Conservation (phyloP, 306 rosid species). For the Lithocarpus polystachyus region DNA sequence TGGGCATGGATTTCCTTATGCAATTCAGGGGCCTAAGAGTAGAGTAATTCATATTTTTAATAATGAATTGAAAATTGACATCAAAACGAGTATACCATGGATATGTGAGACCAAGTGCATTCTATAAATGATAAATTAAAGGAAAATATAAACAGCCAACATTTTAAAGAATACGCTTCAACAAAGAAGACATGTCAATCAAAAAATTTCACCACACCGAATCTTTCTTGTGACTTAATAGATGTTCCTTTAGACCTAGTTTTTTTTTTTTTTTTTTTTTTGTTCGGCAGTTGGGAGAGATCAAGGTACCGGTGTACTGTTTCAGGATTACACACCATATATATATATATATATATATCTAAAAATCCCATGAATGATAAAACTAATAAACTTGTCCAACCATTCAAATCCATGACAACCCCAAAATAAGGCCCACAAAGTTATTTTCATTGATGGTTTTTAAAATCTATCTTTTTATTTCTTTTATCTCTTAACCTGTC, state of each 20-base stretch:
- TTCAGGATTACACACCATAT: too few species aligned
- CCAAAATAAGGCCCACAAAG: too few species aligned
- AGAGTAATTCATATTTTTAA: constrained; percentile 9
- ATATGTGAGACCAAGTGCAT: background rate
- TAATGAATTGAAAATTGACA: background rate
- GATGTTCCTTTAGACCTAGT: background rate
- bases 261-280: background rate
- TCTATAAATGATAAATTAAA: background rate
- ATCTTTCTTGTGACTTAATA: background rate
- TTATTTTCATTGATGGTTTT: too few species aligned
- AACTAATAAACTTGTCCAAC: too few species aligned
- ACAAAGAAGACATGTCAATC: background rate
- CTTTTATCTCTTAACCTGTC: too few species aligned
- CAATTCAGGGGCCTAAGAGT: constrained; percentile 64
- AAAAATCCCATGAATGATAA: too few species aligned
- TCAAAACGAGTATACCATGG: background rate
- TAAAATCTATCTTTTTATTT: too few species aligned
- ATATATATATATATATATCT: too few species aligned
- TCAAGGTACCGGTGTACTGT: too few species aligned
- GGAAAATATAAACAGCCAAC: background rate
- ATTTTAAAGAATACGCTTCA: background rate
- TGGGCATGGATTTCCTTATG: constrained; percentile 61
- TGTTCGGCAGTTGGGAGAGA: too few species aligned
- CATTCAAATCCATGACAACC: too few species aligned
- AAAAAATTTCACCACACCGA: background rate